Conservation (phyloP, 768 basidiomycete species). For the Tulasnella sp. region DNA sequence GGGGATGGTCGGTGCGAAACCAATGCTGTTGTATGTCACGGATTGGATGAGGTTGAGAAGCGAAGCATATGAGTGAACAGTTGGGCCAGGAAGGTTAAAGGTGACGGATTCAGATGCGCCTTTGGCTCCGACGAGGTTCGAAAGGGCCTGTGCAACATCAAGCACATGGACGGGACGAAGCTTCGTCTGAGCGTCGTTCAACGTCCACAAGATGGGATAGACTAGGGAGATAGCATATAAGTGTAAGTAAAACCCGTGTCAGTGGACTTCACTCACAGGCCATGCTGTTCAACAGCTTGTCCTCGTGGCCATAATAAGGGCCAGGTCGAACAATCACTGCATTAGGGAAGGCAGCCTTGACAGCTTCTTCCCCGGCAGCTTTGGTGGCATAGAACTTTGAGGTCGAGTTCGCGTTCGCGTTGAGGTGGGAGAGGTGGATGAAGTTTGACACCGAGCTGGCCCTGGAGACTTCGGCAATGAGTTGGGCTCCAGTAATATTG, state of each 20-base stretch:
- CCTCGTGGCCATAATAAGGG: conserved; percentile 88
- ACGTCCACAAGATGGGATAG: conserved; percentile 89
- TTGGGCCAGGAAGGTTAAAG: conserved; percentile 81
- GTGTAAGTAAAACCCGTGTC: background rate
- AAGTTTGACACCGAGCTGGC: conserved; percentile 72
- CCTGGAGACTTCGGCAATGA: conserved; percentile 77
- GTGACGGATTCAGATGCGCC: conserved; percentile 32
- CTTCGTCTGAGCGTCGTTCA: conserved; percentile 81
- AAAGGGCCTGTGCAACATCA: conserved; percentile 87
- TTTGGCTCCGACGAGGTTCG: conserved; percentile 53
- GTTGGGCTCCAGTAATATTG: conserved; percentile 71
- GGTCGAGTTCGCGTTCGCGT: conserved; percentile 68
- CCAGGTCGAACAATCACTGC: conserved; percentile 86
- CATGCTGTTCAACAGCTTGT: conserved; percentile 87
- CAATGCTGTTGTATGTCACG: conserved; percentile 69
- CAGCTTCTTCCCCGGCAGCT: conserved; percentile 79
- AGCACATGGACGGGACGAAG: conserved; percentile 89
- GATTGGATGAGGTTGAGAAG: conserved; percentile 53
- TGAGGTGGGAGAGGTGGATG: conserved; percentile 91
- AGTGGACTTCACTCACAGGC: conserved; percentile 51
- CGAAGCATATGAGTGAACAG: conserved; percentile 66
- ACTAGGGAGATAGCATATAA: conserved; percentile 38
- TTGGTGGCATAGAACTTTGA: conserved; percentile 86
- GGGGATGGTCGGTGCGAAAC: conserved; percentile 66
- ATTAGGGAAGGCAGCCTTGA: conserved; percentile 70